Evolutionary conservation across 1,284 basidiomycete species (phyloP).

Genomic region (Pisolithus thermaeus): DNA sequence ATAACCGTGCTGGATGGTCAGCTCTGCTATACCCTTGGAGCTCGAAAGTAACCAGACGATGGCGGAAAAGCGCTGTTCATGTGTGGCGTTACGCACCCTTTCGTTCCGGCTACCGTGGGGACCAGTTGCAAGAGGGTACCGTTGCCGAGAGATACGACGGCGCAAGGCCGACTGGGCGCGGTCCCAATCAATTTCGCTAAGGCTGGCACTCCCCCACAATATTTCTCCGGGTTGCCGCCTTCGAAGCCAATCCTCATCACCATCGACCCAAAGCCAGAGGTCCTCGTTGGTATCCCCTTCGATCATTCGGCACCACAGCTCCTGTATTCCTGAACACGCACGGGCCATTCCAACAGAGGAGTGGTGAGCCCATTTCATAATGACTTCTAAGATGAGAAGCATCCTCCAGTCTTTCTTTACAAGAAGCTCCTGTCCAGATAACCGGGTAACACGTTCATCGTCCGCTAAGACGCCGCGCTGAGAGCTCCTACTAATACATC

Average conservation of each 20-base stretch:
- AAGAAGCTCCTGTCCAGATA: too few relatives aligned
- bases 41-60: background rate
- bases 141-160: background rate
- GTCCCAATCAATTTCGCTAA: background rate
- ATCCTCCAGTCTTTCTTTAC: too few relatives aligned
- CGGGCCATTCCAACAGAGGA: constrained; percentile 3
- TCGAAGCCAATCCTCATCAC: background rate
- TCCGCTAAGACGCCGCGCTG: too few relatives aligned
- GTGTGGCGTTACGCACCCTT: background rate
- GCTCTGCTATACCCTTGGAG: background rate
- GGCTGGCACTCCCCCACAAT: background rate
- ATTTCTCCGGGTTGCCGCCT: background rate
- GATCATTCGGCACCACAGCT: background rate
- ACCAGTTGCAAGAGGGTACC: background rate
- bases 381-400: too few relatives aligned
- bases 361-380: too few relatives aligned
- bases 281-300: background rate
- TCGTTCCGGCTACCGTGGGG: background rate
- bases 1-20: background rate
- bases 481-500: too few relatives aligned
- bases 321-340: background rate
- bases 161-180: background rate
- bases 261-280: background rate
- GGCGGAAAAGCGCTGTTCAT: background rate
- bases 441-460: too few relatives aligned